Conservation (phyloP, 2,329 filamentous ascomycete species). For the Sclerotinia minor region DNA sequence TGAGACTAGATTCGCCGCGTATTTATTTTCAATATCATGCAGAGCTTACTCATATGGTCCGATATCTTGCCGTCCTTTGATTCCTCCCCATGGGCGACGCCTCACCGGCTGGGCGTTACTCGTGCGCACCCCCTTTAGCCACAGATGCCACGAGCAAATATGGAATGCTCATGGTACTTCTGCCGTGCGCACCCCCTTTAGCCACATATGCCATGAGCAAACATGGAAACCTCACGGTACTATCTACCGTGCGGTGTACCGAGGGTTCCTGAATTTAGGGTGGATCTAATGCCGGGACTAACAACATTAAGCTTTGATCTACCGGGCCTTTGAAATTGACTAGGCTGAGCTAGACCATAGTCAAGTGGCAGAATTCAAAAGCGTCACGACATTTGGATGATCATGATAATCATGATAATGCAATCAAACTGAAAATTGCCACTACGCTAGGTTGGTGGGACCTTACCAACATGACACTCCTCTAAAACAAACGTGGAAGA, state of each 20-base stretch:
- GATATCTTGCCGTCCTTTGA: not conserved
- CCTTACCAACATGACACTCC: not conserved
- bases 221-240: constrained; percentile 1
- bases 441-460: not conserved
- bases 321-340: not conserved
- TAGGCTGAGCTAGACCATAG: not conserved
- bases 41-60: not conserved
- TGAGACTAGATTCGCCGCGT: too few relatives aligned
- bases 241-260: not conserved
- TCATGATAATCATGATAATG: constrained; percentile 8
- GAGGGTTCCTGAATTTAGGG: not conserved
- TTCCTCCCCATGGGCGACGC: not conserved
- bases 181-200: not conserved
- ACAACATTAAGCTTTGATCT: not conserved
- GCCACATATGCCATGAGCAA: not conserved
- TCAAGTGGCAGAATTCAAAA: constrained; percentile 13
- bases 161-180: not conserved
- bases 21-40: too few relatives aligned
- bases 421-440: not conserved
- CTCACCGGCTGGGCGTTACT: not conserved
- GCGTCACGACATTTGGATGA: not conserved
- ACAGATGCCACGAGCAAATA: not conserved
- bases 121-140: not conserved
- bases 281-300: not conserved
- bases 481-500: constrained; percentile 10